Evolutionary conservation across 352 stramenopile genomes (phyloP), one percentile per base, ranked within the genome.

Genomic region (Detonula confervacea): DNA sequence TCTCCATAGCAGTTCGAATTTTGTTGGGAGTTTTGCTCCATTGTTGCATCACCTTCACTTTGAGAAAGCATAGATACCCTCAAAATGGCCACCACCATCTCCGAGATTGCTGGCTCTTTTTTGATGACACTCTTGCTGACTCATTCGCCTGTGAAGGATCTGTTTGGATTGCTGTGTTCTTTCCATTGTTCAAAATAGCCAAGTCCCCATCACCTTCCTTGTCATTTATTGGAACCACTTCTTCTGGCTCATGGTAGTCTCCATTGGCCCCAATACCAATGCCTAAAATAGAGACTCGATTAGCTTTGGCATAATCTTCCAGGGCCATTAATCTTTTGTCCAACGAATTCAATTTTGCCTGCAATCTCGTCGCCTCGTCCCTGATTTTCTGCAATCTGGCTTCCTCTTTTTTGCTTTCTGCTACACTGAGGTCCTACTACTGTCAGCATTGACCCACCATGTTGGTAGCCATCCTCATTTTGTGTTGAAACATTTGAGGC

Each of bases 321-420:
- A 94, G 46, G 25, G 85, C 83, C n/a, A 88, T 84, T 22, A 94
- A 46, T 60, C 89, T 44, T 16, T 64, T 80, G 71, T 94, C 83
- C 25, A 94, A 73, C 12, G 77, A 73, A 68, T 80, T 56, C n/a
- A 94, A 73, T 72, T 92, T 90, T 2, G 81, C 82, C 68, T 92
- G 73, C 42, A 94, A 67, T 9, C 55, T 77, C 12, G 75, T 60
- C 20, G 79, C 73, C 18, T 87, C 70, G 35, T 82, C 80, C 37
- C 72, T 63, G 37, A 84, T 85, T 42, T 81, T 66, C 74, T 85
- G 64, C 18, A 87, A 68, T 29, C 61, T 51, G 20, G 49, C 35
- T 69, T 84, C 73, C 22, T 88, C 77, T 46, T 94, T 93, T 47
- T 65, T 63, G n/a, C n/a, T n/a, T n/a, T n/a, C n/a, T n/a, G n/a